phyloP scores from a whole-genome alignment of 441 rosid species.

The Lepidium campestre region DNA sequence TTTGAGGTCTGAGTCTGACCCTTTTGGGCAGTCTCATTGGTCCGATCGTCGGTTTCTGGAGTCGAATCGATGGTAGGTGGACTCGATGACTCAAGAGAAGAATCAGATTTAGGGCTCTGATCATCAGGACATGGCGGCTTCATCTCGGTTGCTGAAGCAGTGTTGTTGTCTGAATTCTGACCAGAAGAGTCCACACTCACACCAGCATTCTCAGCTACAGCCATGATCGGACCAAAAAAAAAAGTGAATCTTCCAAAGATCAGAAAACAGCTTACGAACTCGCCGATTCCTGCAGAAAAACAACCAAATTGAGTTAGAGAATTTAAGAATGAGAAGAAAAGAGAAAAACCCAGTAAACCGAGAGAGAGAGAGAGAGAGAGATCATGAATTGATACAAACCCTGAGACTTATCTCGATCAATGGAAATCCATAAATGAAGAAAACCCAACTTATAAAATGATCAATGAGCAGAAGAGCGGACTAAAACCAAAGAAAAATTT shows the following conservation, averaged over 20 bases:
- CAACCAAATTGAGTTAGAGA: neutral
- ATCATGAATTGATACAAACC: slow-evolving; percentile 28
- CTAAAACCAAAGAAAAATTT: slow-evolving; percentile 3
- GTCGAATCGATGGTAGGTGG: slow-evolving; percentile 41
- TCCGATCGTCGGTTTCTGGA: slow-evolving; percentile 18
- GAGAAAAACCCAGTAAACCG: neutral
- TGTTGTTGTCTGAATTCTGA: slow-evolving; percentile 52
- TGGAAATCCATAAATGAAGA: slow-evolving; percentile 33
- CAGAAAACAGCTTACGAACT: slow-evolving; percentile 13
- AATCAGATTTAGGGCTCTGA: slow-evolving; percentile 29
- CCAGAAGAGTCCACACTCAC: slow-evolving; percentile 50
- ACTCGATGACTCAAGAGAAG: slow-evolving; percentile 35
- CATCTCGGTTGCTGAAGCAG: slow-evolving; percentile 40
- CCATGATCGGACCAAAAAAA: slow-evolving; percentile 57
- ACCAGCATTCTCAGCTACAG: slow-evolving; percentile 85
- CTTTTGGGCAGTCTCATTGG: slow-evolving; percentile 18
- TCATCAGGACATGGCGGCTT: slow-evolving; percentile 33
- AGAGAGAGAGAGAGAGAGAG: neutral
- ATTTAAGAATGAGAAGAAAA: slow-evolving; percentile 1
- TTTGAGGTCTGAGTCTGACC: slow-evolving; percentile 35
- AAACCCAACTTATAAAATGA: slow-evolving; percentile 25
- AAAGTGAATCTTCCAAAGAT: slow-evolving; percentile 7
- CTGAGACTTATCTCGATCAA: slow-evolving; percentile 30
- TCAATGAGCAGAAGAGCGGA: slow-evolving; percentile 29
- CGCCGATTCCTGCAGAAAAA: slow-evolving; percentile 30